These are phyloP conservation scores for Corylus americana DNA, from an alignment of 306 rosid genomes.

Conservation along the genomic window DNA sequence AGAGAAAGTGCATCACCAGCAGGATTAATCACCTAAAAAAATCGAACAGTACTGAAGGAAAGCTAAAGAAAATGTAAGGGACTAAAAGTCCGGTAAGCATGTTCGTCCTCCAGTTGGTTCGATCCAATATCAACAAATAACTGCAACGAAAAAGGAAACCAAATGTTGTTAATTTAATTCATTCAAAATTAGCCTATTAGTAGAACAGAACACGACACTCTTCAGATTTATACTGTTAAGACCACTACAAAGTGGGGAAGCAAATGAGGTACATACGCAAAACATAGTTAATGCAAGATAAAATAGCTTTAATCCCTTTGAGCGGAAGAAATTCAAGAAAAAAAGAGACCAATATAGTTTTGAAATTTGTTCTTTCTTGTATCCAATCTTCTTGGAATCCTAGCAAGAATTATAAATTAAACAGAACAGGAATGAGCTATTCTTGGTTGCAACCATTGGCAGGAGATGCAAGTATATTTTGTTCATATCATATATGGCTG, in stretches of 20 bases:
- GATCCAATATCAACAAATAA: slow-evolving; percentile 79
- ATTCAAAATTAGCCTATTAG: background rate
- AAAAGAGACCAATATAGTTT: background rate
- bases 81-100: slow-evolving; percentile 81
- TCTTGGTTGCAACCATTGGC: background rate
- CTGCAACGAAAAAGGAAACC: slow-evolving; percentile 39
- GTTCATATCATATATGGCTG: background rate
- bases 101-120: slow-evolving; percentile 91
- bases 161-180: background rate
- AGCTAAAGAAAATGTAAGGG: slow-evolving; percentile 87
- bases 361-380: background rate
- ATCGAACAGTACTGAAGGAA: slow-evolving; percentile 62
- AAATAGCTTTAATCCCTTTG: background rate
- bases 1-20: background rate
- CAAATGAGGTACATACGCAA: background rate
- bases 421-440: background rate
- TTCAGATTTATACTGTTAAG: background rate
- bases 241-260: background rate
- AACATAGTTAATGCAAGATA: background rate
- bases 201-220: background rate
- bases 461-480: background rate
- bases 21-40: slow-evolving; percentile 51
- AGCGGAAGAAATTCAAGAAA: background rate
- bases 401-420: background rate
- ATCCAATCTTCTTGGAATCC: background rate